Evolutionary conservation across 2,329 filamentous ascomycete species (phyloP).

Genomic region (Colletotrichum musicola): DNA sequence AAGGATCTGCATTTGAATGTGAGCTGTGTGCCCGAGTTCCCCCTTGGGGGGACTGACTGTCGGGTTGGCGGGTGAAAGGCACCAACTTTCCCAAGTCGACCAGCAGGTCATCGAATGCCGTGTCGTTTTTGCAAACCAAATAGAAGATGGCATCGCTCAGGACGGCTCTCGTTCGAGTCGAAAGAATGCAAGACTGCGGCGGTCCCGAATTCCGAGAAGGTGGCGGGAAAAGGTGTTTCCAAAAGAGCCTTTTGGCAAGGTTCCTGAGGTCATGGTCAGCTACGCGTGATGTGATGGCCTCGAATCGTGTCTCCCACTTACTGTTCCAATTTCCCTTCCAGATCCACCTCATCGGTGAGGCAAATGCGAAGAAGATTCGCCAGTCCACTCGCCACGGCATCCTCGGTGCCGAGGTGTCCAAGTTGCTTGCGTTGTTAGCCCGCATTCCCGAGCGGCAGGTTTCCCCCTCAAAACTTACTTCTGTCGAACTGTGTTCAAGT

Average conservation of each 20-base stretch:
- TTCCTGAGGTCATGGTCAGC: slow-evolving; percentile 40
- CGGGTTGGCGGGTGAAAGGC: slow-evolving; percentile 50
- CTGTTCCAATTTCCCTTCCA: neutral
- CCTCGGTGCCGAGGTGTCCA: slow-evolving; percentile 46
- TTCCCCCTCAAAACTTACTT: slow-evolving; percentile 46
- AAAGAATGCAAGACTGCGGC: slow-evolving; percentile 54
- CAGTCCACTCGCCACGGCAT: slow-evolving; percentile 50
- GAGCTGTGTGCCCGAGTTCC: neutral
- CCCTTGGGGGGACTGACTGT: slow-evolving; percentile 14
- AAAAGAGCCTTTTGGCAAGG: slow-evolving; percentile 63
- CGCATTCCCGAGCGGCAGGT: neutral
- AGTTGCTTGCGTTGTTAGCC: slow-evolving; percentile 43
- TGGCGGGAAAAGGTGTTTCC: slow-evolving; percentile 75
- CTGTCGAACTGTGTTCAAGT: slow-evolving; percentile 54
- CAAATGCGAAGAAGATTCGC: slow-evolving; percentile 51
- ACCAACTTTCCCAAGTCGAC: slow-evolving; percentile 63
- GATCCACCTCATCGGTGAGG: slow-evolving; percentile 31
- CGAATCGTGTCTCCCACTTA: neutral
- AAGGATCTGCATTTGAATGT: slow-evolving; percentile 55
- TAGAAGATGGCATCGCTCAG: slow-evolving; percentile 71
- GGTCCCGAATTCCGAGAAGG: slow-evolving; percentile 49
- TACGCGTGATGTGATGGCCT: neutral
- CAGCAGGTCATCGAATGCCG: slow-evolving; percentile 66
- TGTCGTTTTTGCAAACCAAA: slow-evolving; percentile 64
- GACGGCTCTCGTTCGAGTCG: slow-evolving; percentile 66